These are phyloP conservation scores for Metschnikowia chrysomelidarum DNA, from an alignment of 805 yeast genomes.

Conservation along the genomic window DNA sequence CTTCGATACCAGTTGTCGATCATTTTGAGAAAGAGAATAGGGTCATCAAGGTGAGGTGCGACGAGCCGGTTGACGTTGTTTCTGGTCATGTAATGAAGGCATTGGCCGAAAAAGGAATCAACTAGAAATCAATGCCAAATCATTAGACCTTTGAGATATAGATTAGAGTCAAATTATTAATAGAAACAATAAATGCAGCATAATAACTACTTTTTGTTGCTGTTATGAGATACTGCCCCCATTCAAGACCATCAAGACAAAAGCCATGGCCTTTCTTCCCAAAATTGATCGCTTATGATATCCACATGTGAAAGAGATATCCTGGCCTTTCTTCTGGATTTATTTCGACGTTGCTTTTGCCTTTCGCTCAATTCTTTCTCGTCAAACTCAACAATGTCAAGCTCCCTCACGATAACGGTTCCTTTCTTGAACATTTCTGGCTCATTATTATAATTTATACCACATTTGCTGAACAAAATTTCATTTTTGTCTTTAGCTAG, in stretches of 20 bases:
- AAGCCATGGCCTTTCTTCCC: constrained; percentile 48
- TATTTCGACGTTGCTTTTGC: constrained; percentile 50
- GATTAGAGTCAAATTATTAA: no score
- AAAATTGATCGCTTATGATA: constrained; percentile 60
- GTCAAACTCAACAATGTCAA: constrained; percentile 19
- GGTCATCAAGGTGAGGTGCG: constrained; percentile 78
- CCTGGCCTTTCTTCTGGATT: constrained; percentile 47
- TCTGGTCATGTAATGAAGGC: constrained; percentile 66
- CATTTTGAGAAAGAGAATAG: constrained; percentile 69
- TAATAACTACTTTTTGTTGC: no score
- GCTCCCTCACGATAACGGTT: constrained; percentile 55
- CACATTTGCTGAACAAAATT: constrained; percentile 71
- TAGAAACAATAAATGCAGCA: no score
- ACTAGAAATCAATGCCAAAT: no score
- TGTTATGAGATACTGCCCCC: no score
- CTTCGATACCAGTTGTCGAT: constrained; percentile 92
- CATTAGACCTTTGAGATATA: no score
- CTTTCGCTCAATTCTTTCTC: constrained; percentile 30
- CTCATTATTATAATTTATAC: constrained; percentile 88
- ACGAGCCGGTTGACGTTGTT: constrained; percentile 77
- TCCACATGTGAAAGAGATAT: constrained; percentile 54
- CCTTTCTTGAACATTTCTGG: constrained; percentile 89
- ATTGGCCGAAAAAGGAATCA: constrained; percentile 43
- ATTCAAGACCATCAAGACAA: no score
- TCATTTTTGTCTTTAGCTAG: constrained; percentile 85